Evolutionary conservation across 768 basidiomycete species (phyloP).

Genomic region (Astraeus odoratus): DNA sequence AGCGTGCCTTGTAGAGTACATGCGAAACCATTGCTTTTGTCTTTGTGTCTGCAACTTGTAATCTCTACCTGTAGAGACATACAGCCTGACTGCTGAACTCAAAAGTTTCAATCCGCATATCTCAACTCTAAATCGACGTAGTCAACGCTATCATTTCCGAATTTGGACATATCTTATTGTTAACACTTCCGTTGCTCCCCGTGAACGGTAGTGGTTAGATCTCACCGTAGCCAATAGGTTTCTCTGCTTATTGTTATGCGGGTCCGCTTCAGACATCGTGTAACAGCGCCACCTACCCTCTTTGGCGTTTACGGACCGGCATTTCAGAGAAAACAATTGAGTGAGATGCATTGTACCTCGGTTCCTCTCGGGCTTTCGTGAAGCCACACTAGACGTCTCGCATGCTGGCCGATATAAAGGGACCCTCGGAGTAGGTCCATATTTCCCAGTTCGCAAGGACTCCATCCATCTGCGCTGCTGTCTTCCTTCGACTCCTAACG

Average conservation of each 20-base stretch:
- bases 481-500: not conserved
- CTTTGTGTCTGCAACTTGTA: not conserved
- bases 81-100: not conserved
- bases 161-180: slow-evolving; percentile 19
- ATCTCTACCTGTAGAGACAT: not conserved
- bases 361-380: not conserved
- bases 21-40: not conserved
- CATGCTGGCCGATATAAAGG: not conserved
- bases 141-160: slow-evolving; percentile 14
- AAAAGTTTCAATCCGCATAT: not conserved
- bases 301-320: not conserved
- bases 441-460: not conserved
- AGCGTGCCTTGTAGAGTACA: not conserved
- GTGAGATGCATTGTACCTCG: not conserved
- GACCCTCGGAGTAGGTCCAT: not conserved
- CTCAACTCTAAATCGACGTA: not conserved
- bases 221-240: slow-evolving; percentile 4
- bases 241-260: slow-evolving; percentile 16
- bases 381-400: not conserved
- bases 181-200: not conserved
- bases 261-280: slow-evolving; percentile 2
- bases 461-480: not conserved
- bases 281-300: not conserved
- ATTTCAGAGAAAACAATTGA: slow-evolving; percentile 1
- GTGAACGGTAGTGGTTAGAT: slow-evolving; percentile 1